Evolutionary conservation across 176 grass and related monocot genomes (phyloP), one percentile per base, ranked within the genome.

Genomic region (Elymus sibiricus): DNA sequence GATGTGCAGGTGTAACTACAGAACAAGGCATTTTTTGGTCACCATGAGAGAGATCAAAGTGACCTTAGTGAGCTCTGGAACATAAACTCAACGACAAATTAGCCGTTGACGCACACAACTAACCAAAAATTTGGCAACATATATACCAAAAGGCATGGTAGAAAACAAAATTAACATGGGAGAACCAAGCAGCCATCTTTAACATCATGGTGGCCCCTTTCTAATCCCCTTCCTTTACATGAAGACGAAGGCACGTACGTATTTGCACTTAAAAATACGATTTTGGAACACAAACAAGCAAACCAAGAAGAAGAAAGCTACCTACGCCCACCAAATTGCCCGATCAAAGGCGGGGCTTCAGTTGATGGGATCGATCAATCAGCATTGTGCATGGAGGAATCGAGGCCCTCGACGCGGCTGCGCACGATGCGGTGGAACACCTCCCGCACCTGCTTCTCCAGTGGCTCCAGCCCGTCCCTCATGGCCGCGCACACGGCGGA

Each of bases 381-480:
- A 9, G 79, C 59, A 87, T 84, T 88, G 85, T 91, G 86, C 74
- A 88, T 91, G 64, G 89, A 85, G 1, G 94, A 96, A 82, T 99
- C 94, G 11, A 99, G 88, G 37, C 92, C 92, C 69, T 99, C 97
- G 1, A 95, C 95, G 17, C 97, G 97, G 94, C 92, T 97, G 66
- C 92, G 86, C 55, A 97, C 90, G 22, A 99, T 97, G 82, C 94
- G 90, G 79, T 93, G 94, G 89, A 99, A 99, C 10, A 99, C 94
- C 85, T 96, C 94, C 39, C 94, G 93, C 71, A 99, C 88, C 85
- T 91, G 97, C 60, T 70, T 88, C 43, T 99, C 92, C 37, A 97
- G 87, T 0, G 94, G 97, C 79, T 97, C 94, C 6, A 99, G 94
- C 4, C 90, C 94, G 1, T 91, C 94, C 81, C 93, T 88, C 84